Conservation (phyloP, 2,329 filamentous ascomycete genomes). For the Penicillium digitatum region DNA sequence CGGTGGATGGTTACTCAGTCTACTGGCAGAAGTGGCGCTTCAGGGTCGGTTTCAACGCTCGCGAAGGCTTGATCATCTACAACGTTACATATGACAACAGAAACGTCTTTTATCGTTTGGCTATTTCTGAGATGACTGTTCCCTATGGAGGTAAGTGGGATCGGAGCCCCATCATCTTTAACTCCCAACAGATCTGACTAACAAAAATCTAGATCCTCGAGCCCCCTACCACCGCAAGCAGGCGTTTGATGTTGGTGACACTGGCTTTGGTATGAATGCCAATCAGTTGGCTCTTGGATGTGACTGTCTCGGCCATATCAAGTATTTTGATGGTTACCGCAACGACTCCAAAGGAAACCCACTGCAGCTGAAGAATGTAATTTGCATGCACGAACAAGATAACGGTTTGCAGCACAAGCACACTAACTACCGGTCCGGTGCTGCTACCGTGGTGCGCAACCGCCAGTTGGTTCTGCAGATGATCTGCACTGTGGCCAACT, state of each 20-base stretch:
- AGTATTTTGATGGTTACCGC: slow-evolving; percentile 60
- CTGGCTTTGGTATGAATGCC: slow-evolving; percentile 62
- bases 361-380: slow-evolving; percentile 59
- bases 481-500: slow-evolving; percentile 69
- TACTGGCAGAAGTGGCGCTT: slow-evolving; percentile 66
- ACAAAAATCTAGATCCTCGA: slow-evolving; percentile 59
- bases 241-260: slow-evolving; percentile 67
- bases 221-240: slow-evolving; percentile 66
- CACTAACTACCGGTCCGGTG: slow-evolving; percentile 64
- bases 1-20: slow-evolving; percentile 53
- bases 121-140: slow-evolving; percentile 63
- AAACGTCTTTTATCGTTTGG: slow-evolving; percentile 64
- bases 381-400: slow-evolving; percentile 69
- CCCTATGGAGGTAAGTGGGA: slow-evolving; percentile 38
- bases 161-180: not conserved
- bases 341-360: slow-evolving; percentile 58
- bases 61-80: slow-evolving; percentile 65
- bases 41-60: slow-evolving; percentile 58
- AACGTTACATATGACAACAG: slow-evolving; percentile 61
- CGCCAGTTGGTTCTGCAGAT: slow-evolving; percentile 65
- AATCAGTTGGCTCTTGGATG: slow-evolving; percentile 68
- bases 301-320: slow-evolving; percentile 66
- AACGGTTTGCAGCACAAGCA: slow-evolving; percentile 67
- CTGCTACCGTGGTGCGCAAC: slow-evolving; percentile 60
- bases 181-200: not conserved